Evolutionary conservation across 257 asterid species (phyloP).

Genomic region (Penstemon barbatus): DNA sequence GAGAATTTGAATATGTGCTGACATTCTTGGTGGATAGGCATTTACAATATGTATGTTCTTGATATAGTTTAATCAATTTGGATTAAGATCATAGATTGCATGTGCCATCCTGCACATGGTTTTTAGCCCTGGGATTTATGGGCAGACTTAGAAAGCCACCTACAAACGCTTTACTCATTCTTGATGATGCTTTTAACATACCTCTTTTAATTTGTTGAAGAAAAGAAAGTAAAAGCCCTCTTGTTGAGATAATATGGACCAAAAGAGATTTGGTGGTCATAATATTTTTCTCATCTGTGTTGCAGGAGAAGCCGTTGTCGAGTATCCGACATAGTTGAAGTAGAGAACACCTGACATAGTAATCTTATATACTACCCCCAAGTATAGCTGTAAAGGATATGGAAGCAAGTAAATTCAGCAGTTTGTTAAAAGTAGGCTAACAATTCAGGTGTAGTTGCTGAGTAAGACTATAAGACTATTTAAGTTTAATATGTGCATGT

Average conservation of each 20-base stretch:
- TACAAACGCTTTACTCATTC: not conserved
- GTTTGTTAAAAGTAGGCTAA: conserved; percentile 28
- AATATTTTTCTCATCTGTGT: conserved; percentile 8
- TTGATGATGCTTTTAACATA: not conserved
- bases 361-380: conserved; percentile 22
- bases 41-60: not conserved
- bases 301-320: conserved; percentile 84
- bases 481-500: conserved; percentile 25
- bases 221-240: too few species aligned
- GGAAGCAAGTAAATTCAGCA: conserved; percentile 19
- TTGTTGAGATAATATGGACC: not conserved
- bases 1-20: not conserved
- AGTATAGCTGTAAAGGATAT: conserved; percentile 42
- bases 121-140: too few species aligned
- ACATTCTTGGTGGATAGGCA: not conserved
- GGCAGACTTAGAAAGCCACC: too few species aligned
- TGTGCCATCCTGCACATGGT: too few species aligned
- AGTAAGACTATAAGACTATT: conserved; percentile 21
- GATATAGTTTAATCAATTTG: not conserved
- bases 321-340: conserved; percentile 48
- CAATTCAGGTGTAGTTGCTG: conserved; percentile 13
- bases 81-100: not conserved
- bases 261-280: not conserved
- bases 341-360: conserved; percentile 29
- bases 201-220: not conserved